phyloP scores from a whole-genome alignment of 2,329 filamentous ascomycete species.

The Venturia pyrina region DNA sequence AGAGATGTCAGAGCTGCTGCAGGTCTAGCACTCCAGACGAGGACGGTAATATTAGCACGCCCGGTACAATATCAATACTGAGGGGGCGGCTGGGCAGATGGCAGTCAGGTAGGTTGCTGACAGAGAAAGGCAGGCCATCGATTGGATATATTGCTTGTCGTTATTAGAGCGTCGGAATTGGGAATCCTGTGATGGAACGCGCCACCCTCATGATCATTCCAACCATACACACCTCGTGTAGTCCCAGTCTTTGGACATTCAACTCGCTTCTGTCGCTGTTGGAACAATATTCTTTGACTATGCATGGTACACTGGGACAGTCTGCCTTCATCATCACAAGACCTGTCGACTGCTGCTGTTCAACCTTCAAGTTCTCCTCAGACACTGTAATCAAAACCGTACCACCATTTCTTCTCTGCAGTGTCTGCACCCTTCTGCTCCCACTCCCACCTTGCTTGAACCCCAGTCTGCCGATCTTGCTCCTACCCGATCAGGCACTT shows the following conservation, averaged over 20 bases:
- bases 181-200: background rate
- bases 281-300: background rate
- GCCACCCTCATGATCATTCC: background rate
- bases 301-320: background rate
- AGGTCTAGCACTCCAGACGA: background rate
- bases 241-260: background rate
- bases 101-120: background rate
- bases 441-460: background rate
- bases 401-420: background rate
- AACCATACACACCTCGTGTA: background rate
- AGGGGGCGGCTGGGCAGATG: background rate
- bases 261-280: background rate
- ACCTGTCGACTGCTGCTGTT: background rate
- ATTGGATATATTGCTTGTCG: background rate
- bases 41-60: background rate
- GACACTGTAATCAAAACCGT: conserved; percentile 1
- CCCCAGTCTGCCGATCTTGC: background rate
- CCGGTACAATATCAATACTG: background rate
- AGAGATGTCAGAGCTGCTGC: background rate
- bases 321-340: background rate
- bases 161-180: background rate
- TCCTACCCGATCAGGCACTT: background rate
- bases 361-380: background rate
- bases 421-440: too few species aligned
- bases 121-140: background rate